Evolutionary conservation across 352 stramenopile species (phyloP).

Genomic region (Globisporangium uncinulatum): DNA sequence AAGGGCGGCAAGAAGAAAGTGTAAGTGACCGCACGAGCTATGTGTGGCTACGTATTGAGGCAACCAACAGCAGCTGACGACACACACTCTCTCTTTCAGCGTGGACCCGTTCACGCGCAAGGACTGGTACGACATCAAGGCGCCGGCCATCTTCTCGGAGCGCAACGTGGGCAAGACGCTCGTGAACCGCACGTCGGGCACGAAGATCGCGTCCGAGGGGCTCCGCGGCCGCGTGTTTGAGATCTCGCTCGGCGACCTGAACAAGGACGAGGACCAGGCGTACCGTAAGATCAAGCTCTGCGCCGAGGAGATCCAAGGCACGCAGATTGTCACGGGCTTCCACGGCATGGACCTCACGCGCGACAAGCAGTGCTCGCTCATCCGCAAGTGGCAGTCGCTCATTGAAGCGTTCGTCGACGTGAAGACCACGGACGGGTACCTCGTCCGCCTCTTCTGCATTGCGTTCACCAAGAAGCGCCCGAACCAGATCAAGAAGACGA

Average conservation of each 20-base stretch:
- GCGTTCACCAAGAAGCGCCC: constrained; percentile 99
- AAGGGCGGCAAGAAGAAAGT: constrained; percentile 92
- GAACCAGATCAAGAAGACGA: constrained; percentile 99
- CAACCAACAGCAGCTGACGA: constrained; percentile 6
- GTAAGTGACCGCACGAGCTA: constrained; percentile 34
- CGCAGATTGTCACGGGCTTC: constrained; percentile 83
- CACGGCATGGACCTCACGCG: constrained; percentile 94
- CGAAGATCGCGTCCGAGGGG: constrained; percentile 97
- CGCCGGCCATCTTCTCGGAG: constrained; percentile 96
- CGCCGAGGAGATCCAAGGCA: constrained; percentile 96
- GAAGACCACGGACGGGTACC: constrained; percentile 99
- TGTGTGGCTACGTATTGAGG: background rate
- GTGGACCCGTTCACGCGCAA: constrained; percentile 99
- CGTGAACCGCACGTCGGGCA: constrained; percentile 96
- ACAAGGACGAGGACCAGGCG: constrained; percentile 96
- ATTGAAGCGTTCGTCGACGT: constrained; percentile 99
- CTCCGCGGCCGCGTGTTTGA: constrained; percentile 99
- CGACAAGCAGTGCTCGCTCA: constrained; percentile 99
- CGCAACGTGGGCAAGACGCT: constrained; percentile 98
- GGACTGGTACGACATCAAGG: constrained; percentile 97
- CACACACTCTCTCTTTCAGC: constrained; percentile 24
- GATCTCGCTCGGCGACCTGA: constrained; percentile 97
- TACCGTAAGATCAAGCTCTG: constrained; percentile 99
- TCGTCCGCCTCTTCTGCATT: constrained; percentile 99
- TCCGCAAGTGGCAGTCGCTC: constrained; percentile 99